Percentiles rank a stretch among this genome's conserved stretches.
Conservation (phyloP, 306 rosid species). For the peach (Prunus persica) region Prunus_persica_NCBIv2 NC_034011.1:20303001-20303500, state of each 20-base stretch:
- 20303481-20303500: slow-evolving; percentile 23
- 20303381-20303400: slow-evolving; percentile 18
- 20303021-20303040: too few species aligned
- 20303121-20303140: slow-evolving; percentile 5
- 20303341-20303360: neutral
- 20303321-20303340: slow-evolving; percentile 16
- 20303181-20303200: neutral
- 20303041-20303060: neutral
- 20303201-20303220: slow-evolving; percentile 3
- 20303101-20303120: neutral
- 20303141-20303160: neutral
- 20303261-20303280: slow-evolving; percentile 17
- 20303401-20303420: slow-evolving; percentile 10
- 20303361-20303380: slow-evolving; percentile 21
- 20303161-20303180: neutral
- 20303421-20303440: slow-evolving; percentile 25
- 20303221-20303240: slow-evolving; percentile 17
- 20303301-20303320: slow-evolving; percentile 22
- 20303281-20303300: slow-evolving; percentile 7
- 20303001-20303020: neutral
- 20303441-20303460: slow-evolving; percentile 14
- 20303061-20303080: neutral
- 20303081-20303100: slow-evolving; percentile 4
- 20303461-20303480: slow-evolving; percentile 13
- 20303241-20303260: slow-evolving; percentile 14